Evolutionary conservation across 1,284 basidiomycete species (phyloP).

Genomic region (Leccinum pachyderme): DNA sequence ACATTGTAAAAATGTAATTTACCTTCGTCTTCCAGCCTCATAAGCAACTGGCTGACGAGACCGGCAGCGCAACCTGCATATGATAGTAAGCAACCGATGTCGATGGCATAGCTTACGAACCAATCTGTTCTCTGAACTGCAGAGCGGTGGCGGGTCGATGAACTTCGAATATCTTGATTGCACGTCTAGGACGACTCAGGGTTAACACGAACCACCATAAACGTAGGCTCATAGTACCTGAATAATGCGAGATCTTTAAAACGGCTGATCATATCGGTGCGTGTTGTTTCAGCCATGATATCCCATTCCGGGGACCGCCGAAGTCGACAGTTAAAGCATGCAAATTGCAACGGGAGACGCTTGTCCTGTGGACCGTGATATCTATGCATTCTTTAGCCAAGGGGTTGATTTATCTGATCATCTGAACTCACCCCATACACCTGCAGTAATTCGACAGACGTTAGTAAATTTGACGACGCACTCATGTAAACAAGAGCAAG

Average conservation of each 20-base stretch:
- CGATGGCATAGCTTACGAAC: constrained; percentile 37
- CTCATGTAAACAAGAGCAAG: not conserved
- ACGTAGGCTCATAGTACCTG: constrained; percentile 42
- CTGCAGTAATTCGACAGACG: constrained; percentile 36
- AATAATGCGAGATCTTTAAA: constrained; percentile 69
- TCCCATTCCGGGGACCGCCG: constrained; percentile 64
- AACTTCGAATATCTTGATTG: constrained; percentile 67
- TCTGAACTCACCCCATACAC: constrained; percentile 69
- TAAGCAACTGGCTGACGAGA: constrained; percentile 61
- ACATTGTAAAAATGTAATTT: constrained; percentile 2
- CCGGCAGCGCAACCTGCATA: constrained; percentile 51
- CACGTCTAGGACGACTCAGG: constrained; percentile 47
- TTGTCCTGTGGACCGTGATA: constrained; percentile 59
- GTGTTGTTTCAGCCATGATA: constrained; percentile 56
- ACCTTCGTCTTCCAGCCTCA: constrained; percentile 71
- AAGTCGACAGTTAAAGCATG: constrained; percentile 71
- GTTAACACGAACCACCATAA: not conserved
- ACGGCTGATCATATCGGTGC: constrained; percentile 57
- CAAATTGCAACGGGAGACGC: constrained; percentile 55
- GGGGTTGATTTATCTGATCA: not conserved
- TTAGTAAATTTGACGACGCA: constrained; percentile 3
- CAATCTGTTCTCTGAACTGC: constrained; percentile 59
- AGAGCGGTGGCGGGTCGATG: constrained; percentile 46
- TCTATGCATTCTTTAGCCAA: constrained; percentile 34
- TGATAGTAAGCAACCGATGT: constrained; percentile 8